Percentiles rank a stretch among this genome's conserved stretches.
These are phyloP conservation scores for Epichloe brachyelytri DNA, from an alignment of 2,329 filamentous ascomycete species.

Conservation along the genomic window DNA sequence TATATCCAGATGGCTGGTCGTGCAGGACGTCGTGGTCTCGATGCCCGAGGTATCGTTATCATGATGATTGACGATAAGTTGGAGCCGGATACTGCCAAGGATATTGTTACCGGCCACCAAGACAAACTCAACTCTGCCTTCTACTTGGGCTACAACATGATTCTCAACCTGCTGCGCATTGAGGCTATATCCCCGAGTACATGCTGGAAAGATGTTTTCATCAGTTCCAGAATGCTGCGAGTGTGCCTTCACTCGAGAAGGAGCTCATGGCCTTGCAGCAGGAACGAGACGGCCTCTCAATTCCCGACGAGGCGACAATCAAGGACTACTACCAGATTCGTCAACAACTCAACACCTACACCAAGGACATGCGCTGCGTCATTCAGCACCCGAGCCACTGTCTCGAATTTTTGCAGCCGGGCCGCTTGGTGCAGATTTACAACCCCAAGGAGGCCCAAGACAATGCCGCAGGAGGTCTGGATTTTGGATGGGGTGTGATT, in stretches of 20 bases:
- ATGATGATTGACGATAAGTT: slow-evolving; percentile 99
- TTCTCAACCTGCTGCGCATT: slow-evolving; percentile 90
- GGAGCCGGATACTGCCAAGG: slow-evolving; percentile 85
- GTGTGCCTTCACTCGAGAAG: slow-evolving; percentile 71
- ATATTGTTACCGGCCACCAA: slow-evolving; percentile 91
- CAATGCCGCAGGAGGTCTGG: slow-evolving; percentile 27
- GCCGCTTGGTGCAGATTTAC: slow-evolving; percentile 79
- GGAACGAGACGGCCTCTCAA: slow-evolving; percentile 58
- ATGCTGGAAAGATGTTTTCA: slow-evolving; percentile 99
- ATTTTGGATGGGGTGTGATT: slow-evolving; percentile 93
- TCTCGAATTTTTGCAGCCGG: slow-evolving; percentile 70
- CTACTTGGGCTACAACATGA: slow-evolving; percentile 98
- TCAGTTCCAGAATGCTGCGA: slow-evolving; percentile 93
- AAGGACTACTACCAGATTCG: slow-evolving; percentile 90
- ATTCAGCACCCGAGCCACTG: slow-evolving; percentile 87
- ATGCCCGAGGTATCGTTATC: slow-evolving; percentile 96
- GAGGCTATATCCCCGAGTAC: slow-evolving; percentile 95
- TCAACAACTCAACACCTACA: slow-evolving; percentile 70
- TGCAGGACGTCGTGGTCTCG: slow-evolving; percentile 89
- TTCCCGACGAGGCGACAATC: slow-evolving; percentile 76
- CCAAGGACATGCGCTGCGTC: slow-evolving; percentile 78
- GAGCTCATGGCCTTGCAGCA: slow-evolving; percentile 68
- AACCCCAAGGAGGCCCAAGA: slow-evolving; percentile 41
- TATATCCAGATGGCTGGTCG: slow-evolving; percentile 99
- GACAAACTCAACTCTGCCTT: slow-evolving; percentile 97